A percentile compares a stretch with the other conserved stretches of the same genome.
Evolutionary conservation across 2,329 filamentous ascomycete species (phyloP).

Genomic region (Penicillium sp.): DNA sequence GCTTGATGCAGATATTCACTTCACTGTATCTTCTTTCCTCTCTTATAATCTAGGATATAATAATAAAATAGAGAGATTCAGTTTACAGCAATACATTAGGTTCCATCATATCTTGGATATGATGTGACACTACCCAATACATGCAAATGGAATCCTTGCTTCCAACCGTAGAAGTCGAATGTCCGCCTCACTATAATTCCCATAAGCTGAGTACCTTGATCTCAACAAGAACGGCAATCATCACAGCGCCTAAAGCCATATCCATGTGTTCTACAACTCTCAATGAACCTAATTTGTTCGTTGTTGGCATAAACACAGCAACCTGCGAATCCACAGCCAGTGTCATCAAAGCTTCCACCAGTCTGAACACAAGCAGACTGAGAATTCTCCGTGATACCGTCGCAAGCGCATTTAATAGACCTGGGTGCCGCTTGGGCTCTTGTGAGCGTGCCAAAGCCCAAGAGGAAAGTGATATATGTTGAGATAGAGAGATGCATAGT

Average conservation of each 20-base stretch:
- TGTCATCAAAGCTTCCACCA: slow-evolving; percentile 1
- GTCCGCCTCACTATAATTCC: not conserved
- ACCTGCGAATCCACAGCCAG: slow-evolving; percentile 3
- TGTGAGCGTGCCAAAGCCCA: not conserved
- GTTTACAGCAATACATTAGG: not conserved
- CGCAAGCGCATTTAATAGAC: slow-evolving; percentile 8
- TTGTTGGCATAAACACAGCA: slow-evolving; percentile 10
- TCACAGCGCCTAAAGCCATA: slow-evolving; percentile 8
- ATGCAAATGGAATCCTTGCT: not conserved
- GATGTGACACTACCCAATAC: not conserved
- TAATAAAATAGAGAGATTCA: not conserved
- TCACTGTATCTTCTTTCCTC: slow-evolving; percentile 14
- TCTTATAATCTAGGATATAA: slow-evolving; percentile 16
- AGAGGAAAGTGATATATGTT: not conserved
- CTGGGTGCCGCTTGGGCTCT: not conserved
- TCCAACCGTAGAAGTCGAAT: not conserved
- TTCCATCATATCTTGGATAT: not conserved
- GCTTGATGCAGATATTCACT: slow-evolving; percentile 15
- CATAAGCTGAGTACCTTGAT: not conserved
- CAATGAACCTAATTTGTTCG: slow-evolving; percentile 5
- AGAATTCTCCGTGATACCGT: not conserved
- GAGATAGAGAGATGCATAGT: not conserved
- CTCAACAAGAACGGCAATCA: slow-evolving; percentile 7
- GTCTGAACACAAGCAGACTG: not conserved
- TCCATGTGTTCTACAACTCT: slow-evolving; percentile 1